phyloP scores from a whole-genome alignment of 169 alveolate species.

The Cyclospora cayetanensis region DNA sequence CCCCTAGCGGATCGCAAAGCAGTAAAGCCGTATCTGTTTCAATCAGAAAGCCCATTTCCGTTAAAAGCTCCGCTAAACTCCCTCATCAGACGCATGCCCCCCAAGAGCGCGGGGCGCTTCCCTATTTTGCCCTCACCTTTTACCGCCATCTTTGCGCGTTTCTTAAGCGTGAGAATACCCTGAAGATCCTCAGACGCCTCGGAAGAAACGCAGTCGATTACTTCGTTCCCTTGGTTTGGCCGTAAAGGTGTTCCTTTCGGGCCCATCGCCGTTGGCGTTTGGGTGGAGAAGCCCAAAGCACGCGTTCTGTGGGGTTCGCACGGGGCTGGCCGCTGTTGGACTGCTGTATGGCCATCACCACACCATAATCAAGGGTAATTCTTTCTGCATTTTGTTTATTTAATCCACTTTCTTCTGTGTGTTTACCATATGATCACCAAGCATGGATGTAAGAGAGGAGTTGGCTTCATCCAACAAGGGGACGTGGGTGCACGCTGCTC shows the following conservation, averaged over 20 bases:
- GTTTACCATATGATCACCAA: too few species aligned
- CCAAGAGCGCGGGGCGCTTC: too few species aligned
- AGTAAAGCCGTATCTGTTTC: too few species aligned
- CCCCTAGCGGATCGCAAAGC: too few species aligned
- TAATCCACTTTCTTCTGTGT: neutral
- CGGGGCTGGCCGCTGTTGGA: neutral
- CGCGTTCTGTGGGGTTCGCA: neutral
- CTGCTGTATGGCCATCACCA: neutral
- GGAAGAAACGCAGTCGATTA: neutral
- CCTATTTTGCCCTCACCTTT: neutral
- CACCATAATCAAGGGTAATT: neutral
- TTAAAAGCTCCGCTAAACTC: too few species aligned
- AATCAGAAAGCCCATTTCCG: too few species aligned
- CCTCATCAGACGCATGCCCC: too few species aligned
- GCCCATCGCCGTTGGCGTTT: too few species aligned
- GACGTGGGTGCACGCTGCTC: too few species aligned
- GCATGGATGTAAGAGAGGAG: too few species aligned
- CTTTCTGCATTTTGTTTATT: neutral
- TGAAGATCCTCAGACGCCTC: neutral
- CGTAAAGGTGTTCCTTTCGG: too few species aligned
- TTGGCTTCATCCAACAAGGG: too few species aligned
- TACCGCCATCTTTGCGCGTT: conserved; percentile 9
- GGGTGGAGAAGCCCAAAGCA: neutral
- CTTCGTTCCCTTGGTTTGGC: neutral
- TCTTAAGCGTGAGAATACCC: neutral